Evolutionary conservation across 768 basidiomycete species (phyloP).

Genomic region (Kwoniella shandongensis): DNA sequence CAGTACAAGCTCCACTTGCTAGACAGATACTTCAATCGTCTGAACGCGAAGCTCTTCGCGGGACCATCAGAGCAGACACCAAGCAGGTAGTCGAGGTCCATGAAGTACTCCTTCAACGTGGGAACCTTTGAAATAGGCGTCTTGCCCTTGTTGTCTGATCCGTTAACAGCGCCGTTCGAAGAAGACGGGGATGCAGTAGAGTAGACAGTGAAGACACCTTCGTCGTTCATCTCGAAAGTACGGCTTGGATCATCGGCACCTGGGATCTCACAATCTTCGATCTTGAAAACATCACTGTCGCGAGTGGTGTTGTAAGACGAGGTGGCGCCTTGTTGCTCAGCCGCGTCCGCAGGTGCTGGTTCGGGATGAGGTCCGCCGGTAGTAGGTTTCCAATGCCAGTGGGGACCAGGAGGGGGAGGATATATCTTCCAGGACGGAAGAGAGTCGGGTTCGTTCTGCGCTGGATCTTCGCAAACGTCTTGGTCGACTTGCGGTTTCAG

Average conservation of each 20-base stretch:
- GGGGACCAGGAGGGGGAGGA: constrained; percentile 87
- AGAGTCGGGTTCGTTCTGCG: constrained; percentile 22
- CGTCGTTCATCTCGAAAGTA: constrained; percentile 67
- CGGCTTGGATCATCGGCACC: constrained; percentile 62
- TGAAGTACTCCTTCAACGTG: constrained; percentile 85
- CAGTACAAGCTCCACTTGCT: constrained; percentile 94
- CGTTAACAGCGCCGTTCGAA: constrained; percentile 12
- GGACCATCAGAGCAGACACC: constrained; percentile 92
- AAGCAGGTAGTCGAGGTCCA: constrained; percentile 89
- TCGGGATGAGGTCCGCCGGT: constrained; percentile 25
- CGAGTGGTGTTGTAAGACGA: constrained; percentile 4
- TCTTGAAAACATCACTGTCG: constrained; percentile 58
- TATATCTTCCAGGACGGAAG: constrained; percentile 79
- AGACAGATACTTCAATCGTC: constrained; percentile 82
- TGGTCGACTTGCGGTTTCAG: constrained; percentile 64
- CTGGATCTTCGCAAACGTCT: constrained; percentile 37
- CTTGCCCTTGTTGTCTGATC: constrained; percentile 21
- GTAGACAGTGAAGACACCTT: constrained; percentile 89
- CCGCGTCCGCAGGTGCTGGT: constrained; percentile 10
- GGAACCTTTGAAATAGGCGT: constrained; percentile 28
- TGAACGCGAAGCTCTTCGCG: constrained; percentile 90
- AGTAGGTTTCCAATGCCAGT: constrained; percentile 77
- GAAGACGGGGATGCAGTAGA: constrained; percentile 11
- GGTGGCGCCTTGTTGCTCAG: constrained; percentile 24
- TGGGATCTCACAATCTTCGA: constrained; percentile 74